A percentile compares a stretch with the other conserved stretches of the same genome.
Conservation (phyloP, 139 green algal genomes). For the Trebouxia sp. region DNA sequence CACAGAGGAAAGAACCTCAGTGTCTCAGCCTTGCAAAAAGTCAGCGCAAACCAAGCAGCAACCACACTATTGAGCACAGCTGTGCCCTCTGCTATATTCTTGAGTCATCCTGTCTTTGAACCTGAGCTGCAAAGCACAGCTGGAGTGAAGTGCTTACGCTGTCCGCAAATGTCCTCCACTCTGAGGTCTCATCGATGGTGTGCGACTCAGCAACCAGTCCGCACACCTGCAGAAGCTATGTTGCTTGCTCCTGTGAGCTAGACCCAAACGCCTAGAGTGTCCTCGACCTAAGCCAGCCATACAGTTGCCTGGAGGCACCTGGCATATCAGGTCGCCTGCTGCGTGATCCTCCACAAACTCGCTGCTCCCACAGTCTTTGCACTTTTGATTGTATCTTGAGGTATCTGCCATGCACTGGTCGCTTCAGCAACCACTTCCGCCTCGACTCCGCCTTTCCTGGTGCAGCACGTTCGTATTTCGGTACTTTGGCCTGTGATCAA, state of each 20-base stretch:
- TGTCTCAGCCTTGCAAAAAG: too few species aligned
- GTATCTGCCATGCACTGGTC: conserved; percentile 29
- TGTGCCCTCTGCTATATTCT: too few species aligned
- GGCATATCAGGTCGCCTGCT: conserved; percentile 77
- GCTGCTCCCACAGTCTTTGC: conserved; percentile 62
- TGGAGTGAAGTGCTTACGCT: conserved; percentile 69
- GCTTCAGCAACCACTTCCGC: too few species aligned
- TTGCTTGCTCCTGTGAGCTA: background rate
- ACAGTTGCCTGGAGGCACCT: background rate
- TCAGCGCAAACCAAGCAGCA: too few species aligned
- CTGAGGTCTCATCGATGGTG: conserved; percentile 90
- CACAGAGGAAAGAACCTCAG: too few species aligned
- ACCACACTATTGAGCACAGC: too few species aligned
- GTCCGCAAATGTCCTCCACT: conserved; percentile 96
- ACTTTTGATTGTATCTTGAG: conserved; percentile 59
- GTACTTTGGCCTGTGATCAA: too few species aligned
- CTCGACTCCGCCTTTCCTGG: too few species aligned
- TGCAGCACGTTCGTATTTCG: too few species aligned
- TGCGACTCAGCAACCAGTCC: conserved; percentile 87
- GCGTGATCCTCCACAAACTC: conserved; percentile 82
- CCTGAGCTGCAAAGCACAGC: too few species aligned
- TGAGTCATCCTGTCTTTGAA: too few species aligned
- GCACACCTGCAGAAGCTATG: conserved; percentile 65
- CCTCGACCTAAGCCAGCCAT: background rate
- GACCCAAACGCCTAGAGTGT: background rate